Evolutionary conservation across 2,329 filamentous ascomycete species (phyloP).

Genomic region (Capronia epimyces): DNA sequence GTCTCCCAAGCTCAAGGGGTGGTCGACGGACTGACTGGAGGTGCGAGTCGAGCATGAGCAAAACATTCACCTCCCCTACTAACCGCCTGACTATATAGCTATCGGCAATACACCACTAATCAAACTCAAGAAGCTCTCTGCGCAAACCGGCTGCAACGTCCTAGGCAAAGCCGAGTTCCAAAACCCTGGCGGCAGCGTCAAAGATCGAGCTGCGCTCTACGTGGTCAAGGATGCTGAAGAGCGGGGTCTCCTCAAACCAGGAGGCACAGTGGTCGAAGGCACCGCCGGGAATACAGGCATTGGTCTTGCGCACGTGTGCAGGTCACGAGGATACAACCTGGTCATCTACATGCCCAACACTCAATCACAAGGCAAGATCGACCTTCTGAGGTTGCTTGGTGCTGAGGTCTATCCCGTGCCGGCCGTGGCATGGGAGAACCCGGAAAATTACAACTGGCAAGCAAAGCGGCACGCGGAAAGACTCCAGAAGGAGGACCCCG

Average conservation of each 20-base stretch:
- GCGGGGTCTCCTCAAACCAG: slow-evolving; percentile 70
- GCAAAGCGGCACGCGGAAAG: slow-evolving; percentile 79
- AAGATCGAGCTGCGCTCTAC: slow-evolving; percentile 91
- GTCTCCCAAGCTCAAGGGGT: slow-evolving; percentile 76
- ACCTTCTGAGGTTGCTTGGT: slow-evolving; percentile 80
- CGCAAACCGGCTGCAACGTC: slow-evolving; percentile 86
- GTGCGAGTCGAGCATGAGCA: slow-evolving; percentile 45
- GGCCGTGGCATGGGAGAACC: slow-evolving; percentile 90
- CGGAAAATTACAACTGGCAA: slow-evolving; percentile 97
- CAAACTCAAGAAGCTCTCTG: slow-evolving; percentile 77
- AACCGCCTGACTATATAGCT: slow-evolving; percentile 49
- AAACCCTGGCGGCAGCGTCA: slow-evolving; percentile 93
- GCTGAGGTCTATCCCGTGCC: slow-evolving; percentile 95
- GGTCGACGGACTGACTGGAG: slow-evolving; percentile 72
- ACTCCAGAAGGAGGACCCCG: slow-evolving; percentile 39
- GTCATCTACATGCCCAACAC: slow-evolving; percentile 99
- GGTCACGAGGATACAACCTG: slow-evolving; percentile 82
- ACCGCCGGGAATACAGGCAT: slow-evolving; percentile 98
- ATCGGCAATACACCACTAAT: slow-evolving; percentile 98
- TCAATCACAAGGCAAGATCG: slow-evolving; percentile 96
- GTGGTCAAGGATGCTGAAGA: slow-evolving; percentile 92
- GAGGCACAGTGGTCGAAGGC: slow-evolving; percentile 92
- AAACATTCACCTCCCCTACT: not conserved
- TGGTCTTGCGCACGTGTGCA: slow-evolving; percentile 92
- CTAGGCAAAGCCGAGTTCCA: slow-evolving; percentile 98